These are phyloP conservation scores for Voacanga thouarsii DNA, from an alignment of 257 asterid genomes.

Conservation along the genomic window DNA sequence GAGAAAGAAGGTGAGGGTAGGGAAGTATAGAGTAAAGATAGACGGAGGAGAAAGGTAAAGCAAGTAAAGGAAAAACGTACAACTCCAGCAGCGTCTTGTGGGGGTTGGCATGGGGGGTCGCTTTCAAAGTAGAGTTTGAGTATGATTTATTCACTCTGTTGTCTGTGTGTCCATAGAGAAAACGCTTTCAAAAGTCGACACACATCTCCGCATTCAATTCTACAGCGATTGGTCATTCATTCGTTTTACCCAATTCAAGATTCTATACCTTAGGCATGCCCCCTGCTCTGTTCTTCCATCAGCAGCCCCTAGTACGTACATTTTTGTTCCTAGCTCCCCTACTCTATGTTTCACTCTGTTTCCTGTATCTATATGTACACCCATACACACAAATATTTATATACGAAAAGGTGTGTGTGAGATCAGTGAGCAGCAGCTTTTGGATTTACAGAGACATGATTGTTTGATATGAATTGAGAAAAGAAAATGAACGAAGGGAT, in stretches of 20 bases:
- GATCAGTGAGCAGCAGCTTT: neutral
- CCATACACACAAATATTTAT: too few relatives aligned
- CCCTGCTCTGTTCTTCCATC: neutral
- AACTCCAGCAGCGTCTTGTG: neutral
- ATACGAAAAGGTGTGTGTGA: too few relatives aligned
- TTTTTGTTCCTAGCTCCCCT: neutral
- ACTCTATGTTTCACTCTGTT: neutral
- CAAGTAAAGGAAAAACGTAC: neutral
- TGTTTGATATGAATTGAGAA: neutral
- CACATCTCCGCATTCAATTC: slow-evolving; percentile 31
- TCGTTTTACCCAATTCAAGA: slow-evolving; percentile 6
- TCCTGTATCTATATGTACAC: neutral
- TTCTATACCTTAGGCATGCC: neutral
- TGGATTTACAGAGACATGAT: slow-evolving; percentile 22
- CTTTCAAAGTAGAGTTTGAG: slow-evolving; percentile 32
- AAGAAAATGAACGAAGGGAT: neutral
- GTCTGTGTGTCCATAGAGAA: slow-evolving; percentile 43
- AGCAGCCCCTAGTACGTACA: neutral
- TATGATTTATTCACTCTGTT: slow-evolving; percentile 33
- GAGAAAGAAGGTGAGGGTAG: neutral
- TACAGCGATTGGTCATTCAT: slow-evolving; percentile 25
- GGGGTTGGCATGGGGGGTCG: slow-evolving; percentile 40
- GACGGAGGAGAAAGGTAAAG: neutral
- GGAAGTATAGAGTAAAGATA: neutral
- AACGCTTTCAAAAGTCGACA: slow-evolving; percentile 61